Evolutionary conservation across 345 rosid species (phyloP).

Genomic region (Eucalyptus pauciflora): DNA sequence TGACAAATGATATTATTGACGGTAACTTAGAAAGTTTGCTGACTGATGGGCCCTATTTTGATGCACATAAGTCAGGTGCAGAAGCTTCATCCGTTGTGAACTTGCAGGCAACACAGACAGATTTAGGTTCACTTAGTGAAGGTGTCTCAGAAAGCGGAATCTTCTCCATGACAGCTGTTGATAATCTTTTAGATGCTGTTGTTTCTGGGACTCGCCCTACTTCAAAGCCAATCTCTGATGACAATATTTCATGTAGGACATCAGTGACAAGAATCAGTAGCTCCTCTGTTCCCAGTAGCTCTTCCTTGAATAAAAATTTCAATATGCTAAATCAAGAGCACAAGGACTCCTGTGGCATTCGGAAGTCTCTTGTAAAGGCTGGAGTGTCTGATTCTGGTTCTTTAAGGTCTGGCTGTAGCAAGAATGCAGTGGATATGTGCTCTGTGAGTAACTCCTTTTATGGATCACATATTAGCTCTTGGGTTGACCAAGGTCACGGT

Average conservation of each 20-base stretch:
- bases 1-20: conserved; percentile 31
- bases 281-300: conserved; percentile 40
- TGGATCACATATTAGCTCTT: conserved; percentile 74
- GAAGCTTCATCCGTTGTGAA: conserved; percentile 18
- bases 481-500: conserved; percentile 58
- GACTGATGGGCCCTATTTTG: conserved; percentile 4
- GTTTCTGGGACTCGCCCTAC: conserved; percentile 51
- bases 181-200: conserved; percentile 88
- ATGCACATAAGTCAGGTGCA: conserved; percentile 15
- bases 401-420: conserved; percentile 24
- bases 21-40: conserved; percentile 19
- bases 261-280: conserved; percentile 49
- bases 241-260: conserved; percentile 51
- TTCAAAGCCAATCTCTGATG: conserved; percentile 61
- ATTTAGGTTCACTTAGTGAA: conserved; percentile 17
- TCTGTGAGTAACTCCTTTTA: conserved; percentile 37
- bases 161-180: conserved; percentile 24
- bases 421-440: conserved; percentile 26
- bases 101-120: conserved; percentile 17
- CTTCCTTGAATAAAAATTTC: conserved; percentile 11
- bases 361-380: conserved; percentile 19
- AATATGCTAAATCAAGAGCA: conserved; percentile 22
- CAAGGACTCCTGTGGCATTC: conserved; percentile 16
- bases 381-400: conserved; percentile 25
- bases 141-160: conserved; percentile 11